These are phyloP conservation scores for Euphorbia lathyris DNA, from an alignment of 345 rosid genomes.

Conservation along the genomic window DNA sequence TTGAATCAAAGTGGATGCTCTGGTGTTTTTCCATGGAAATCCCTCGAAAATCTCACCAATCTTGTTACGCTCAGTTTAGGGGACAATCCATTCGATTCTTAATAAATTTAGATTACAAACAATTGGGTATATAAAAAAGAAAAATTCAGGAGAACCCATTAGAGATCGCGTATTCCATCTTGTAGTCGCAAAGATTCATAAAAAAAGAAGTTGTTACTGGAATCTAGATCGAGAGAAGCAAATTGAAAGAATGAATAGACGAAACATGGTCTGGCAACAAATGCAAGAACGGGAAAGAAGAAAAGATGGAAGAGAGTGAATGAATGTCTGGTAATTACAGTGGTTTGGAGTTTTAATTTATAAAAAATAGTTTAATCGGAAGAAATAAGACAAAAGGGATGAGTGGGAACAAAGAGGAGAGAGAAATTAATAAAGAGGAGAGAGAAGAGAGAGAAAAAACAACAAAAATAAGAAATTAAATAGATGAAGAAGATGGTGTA, in stretches of 20 bases:
- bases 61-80: conserved; percentile 62
- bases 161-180: conserved; percentile 13
- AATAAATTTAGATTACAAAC: no score
- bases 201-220: background rate
- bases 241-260: background rate
- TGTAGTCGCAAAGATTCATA: conserved; percentile 12
- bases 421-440: no score
- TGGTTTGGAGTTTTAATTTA: no score
- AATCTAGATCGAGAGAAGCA: conserved; percentile 1
- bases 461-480: no score
- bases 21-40: conserved; percentile 71
- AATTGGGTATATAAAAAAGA: background rate
- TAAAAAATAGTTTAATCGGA: no score
- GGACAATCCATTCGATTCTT: conserved; percentile 59
- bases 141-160: background rate
- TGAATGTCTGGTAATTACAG: no score
- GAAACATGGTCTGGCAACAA: background rate
- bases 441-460: no score
- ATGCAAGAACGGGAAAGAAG: background rate
- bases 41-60: conserved; percentile 45
- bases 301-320: no score
- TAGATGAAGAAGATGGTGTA: no score
- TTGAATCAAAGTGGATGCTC: conserved; percentile 59
- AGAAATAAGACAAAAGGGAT: no score
- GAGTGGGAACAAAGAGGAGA: no score